phyloP scores from a whole-genome alignment of 2,329 filamentous ascomycete species.

The Fusarium xylarioides region DNA sequence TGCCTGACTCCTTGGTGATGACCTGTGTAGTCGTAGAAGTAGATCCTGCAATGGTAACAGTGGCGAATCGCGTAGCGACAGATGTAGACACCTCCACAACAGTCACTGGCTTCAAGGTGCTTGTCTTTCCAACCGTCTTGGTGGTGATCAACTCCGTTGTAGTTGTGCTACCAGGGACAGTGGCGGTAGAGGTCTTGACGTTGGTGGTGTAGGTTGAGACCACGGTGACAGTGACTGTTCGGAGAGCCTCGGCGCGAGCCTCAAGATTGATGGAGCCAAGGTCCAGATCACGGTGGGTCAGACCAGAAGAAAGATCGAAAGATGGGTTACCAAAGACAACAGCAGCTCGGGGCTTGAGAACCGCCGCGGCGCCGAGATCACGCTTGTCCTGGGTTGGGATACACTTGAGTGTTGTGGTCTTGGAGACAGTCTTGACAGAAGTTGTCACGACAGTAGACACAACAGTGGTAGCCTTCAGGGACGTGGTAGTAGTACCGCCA shows the following conservation, averaged over 20 bases:
- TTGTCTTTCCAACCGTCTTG: slow-evolving; percentile 19
- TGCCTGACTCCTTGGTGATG: slow-evolving; percentile 30
- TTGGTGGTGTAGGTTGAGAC: slow-evolving; percentile 27
- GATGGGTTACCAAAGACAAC: slow-evolving; percentile 24
- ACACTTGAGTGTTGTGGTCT: slow-evolving; percentile 36
- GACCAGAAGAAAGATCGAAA: neutral
- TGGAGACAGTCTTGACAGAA: slow-evolving; percentile 25
- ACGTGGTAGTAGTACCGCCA: slow-evolving; percentile 29
- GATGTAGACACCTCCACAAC: slow-evolving; percentile 14
- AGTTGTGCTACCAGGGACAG: slow-evolving; percentile 22
- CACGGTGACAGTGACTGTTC: slow-evolving; percentile 17
- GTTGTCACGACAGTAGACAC: slow-evolving; percentile 35
- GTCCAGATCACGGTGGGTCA: slow-evolving; percentile 21
- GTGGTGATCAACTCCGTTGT: slow-evolving; percentile 23
- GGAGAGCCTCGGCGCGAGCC: slow-evolving; percentile 11
- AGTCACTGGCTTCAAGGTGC: slow-evolving; percentile 23
- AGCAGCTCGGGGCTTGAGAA: slow-evolving; percentile 7
- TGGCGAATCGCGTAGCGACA: slow-evolving; percentile 16
- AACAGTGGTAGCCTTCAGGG: slow-evolving; percentile 37
- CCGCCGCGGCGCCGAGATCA: neutral
- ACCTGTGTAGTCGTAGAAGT: slow-evolving; percentile 25
- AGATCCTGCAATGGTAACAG: slow-evolving; percentile 19
- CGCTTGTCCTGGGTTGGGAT: slow-evolving; percentile 32
- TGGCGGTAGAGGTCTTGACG: slow-evolving; percentile 20
- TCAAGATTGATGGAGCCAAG: slow-evolving; percentile 17